phyloP scores from a whole-genome alignment of 805 yeast genomes.

The Wickerhamomyces rabaulensis region DNA sequence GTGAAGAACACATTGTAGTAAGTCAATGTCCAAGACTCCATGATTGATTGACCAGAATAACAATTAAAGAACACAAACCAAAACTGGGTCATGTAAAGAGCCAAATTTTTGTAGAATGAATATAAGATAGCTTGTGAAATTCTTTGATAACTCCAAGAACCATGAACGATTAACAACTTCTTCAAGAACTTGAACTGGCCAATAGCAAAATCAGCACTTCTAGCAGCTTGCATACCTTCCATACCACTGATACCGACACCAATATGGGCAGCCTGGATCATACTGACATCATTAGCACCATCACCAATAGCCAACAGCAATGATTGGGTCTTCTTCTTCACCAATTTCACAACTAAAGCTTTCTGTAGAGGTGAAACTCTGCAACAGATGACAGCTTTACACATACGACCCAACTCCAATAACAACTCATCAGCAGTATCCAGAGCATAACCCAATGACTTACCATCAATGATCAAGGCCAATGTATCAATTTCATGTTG shows the following conservation, averaged over 20 bases:
- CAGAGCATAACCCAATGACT: conserved; percentile 80
- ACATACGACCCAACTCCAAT: conserved; percentile 72
- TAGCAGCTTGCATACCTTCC: conserved; percentile 99
- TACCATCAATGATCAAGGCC: conserved; percentile 93
- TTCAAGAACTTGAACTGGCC: conserved; percentile 89
- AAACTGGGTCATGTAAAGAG: conserved; percentile 95
- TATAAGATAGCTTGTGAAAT: conserved; percentile 88
- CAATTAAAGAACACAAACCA: conserved; percentile 95
- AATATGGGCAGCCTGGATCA: conserved; percentile 99
- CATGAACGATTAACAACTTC: conserved; percentile 86
- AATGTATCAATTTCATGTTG: conserved; percentile 68
- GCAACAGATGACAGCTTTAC: conserved; percentile 96
- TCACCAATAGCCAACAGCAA: conserved; percentile 91
- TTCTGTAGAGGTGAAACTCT: conserved; percentile 97
- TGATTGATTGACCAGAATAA: conserved; percentile 91
- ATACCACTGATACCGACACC: conserved; percentile 99
- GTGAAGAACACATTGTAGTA: conserved; percentile 93
- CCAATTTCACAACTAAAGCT: conserved; percentile 93
- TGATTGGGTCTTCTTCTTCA: conserved; percentile 71
- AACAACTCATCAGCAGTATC: conserved; percentile 78
- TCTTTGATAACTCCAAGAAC: conserved; percentile 96
- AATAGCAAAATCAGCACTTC: conserved; percentile 95
- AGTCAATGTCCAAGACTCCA: conserved; percentile 97
- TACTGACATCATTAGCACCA: conserved; percentile 98
- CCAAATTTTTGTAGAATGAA: conserved; percentile 93